Conservation (phyloP, 768 basidiomycete species). For the Psilocybe cubensis region DNA sequence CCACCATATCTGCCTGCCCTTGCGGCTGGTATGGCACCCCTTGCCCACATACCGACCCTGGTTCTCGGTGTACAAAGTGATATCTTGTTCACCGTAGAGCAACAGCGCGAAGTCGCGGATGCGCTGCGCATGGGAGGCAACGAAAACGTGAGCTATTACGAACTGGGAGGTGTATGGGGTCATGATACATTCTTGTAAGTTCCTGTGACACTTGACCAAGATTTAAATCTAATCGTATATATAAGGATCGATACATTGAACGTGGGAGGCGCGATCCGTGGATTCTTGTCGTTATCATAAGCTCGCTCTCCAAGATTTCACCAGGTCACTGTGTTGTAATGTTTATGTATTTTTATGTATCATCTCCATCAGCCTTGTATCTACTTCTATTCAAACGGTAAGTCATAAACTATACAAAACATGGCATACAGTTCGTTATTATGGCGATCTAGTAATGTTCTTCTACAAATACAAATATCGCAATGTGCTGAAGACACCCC, state of each 20-base stretch:
- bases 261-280: conserved; percentile 89
- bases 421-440: no score
- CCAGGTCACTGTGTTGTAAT: neutral
- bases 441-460: no score
- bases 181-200: conserved; percentile 96
- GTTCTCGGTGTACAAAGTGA: conserved; percentile 96
- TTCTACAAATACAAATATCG: no score
- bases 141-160: conserved; percentile 89
- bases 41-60: conserved; percentile 78
- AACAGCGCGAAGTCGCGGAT: conserved; percentile 93
- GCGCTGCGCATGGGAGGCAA: conserved; percentile 92
- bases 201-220: neutral
- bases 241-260: conserved; percentile 81
- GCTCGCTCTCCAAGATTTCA: neutral
- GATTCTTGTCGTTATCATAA: conserved; percentile 66
- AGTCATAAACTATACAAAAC: no score
- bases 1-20: conserved; percentile 79
- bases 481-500: no score
- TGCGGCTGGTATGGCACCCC: conserved; percentile 75
- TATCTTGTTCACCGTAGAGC: conserved; percentile 95
- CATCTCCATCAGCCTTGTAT: no score
- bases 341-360: neutral
- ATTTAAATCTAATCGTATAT: neutral
- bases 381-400: no score
- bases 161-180: conserved; percentile 99